Percentiles rank a stretch among this genome's conserved stretches.
Evolutionary conservation across 371 early-diverging fungal genomes (phyloP).

Genomic region (Apophysomyces elegans): DNA sequence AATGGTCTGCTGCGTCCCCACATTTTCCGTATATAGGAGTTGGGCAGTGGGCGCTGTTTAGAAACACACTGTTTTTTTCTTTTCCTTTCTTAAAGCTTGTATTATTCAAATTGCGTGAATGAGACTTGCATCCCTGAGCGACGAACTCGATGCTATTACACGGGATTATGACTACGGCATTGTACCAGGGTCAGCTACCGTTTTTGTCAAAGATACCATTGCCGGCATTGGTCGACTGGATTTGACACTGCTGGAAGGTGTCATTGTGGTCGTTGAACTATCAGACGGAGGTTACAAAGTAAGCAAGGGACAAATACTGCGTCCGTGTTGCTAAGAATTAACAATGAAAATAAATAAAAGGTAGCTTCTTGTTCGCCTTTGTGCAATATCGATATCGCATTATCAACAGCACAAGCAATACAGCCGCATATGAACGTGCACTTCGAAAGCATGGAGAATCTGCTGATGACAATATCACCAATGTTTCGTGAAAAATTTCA

Average conservation of each 20-base stretch:
- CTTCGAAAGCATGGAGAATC: slow-evolving; percentile 47
- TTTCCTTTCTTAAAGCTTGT: too few relatives aligned
- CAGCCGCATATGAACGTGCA: slow-evolving; percentile 29
- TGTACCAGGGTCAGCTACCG: slow-evolving; percentile 51
- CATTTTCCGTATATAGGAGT: too few relatives aligned
- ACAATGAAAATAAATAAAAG: slow-evolving; percentile 19
- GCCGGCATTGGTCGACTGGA: slow-evolving; percentile 39
- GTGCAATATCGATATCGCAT: slow-evolving; percentile 20
- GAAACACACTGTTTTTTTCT: too few relatives aligned
- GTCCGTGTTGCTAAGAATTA: too few relatives aligned
- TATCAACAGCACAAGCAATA: slow-evolving; percentile 27
- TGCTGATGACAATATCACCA: slow-evolving; percentile 45
- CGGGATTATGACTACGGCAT: slow-evolving; percentile 49
- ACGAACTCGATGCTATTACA: slow-evolving; percentile 35
- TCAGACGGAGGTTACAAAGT: slow-evolving; percentile 43
- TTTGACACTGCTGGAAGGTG: slow-evolving; percentile 44
- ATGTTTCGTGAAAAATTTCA: slow-evolving; percentile 44
- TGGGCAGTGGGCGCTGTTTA: too few relatives aligned
- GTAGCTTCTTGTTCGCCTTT: slow-evolving; percentile 40
- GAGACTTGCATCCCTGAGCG: slow-evolving; percentile 23
- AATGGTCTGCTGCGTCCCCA: too few relatives aligned
- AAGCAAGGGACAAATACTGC: not conserved
- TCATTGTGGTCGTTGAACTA: slow-evolving; percentile 47
- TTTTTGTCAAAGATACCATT: slow-evolving; percentile 43
- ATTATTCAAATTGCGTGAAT: slow-evolving; percentile 4